These are phyloP conservation scores for Sextonia rubra DNA, from an alignment of 164 flowering plant species.

Conservation along the genomic window DNA sequence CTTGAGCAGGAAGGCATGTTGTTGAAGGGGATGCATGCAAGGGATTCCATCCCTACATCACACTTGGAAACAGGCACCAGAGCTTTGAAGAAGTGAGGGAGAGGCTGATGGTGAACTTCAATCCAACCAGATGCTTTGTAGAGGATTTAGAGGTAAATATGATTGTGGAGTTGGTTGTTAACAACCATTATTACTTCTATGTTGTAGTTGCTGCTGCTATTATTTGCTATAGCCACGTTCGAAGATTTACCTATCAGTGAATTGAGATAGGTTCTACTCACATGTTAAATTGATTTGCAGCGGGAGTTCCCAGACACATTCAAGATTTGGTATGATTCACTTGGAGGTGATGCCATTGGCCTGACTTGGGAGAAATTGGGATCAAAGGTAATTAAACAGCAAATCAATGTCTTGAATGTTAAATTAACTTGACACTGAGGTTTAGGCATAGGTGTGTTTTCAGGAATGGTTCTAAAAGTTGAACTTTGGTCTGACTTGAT, in stretches of 20 bases:
- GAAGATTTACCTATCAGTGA: background rate
- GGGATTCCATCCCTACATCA: slow-evolving; percentile 52
- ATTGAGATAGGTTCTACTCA: background rate
- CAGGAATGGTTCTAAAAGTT: background rate
- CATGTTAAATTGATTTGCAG: slow-evolving; percentile 30
- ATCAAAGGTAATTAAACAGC: slow-evolving; percentile 49
- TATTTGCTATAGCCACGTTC: too few relatives aligned
- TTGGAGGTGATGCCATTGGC: slow-evolving; percentile 93
- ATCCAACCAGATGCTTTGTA: slow-evolving; percentile 68
- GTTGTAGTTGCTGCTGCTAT: too few relatives aligned
- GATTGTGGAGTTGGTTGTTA: background rate
- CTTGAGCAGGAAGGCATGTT: slow-evolving; percentile 53
- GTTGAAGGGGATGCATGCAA: slow-evolving; percentile 67
- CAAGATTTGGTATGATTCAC: slow-evolving; percentile 83
- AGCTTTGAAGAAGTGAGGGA: slow-evolving; percentile 39
- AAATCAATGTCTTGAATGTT: background rate
- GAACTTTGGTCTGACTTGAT: too few relatives aligned
- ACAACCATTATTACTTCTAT: too few relatives aligned
- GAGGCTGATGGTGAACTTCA: slow-evolving; percentile 71
- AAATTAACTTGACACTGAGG: background rate
- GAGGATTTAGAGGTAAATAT: slow-evolving; percentile 65
- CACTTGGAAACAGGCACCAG: slow-evolving; percentile 33
- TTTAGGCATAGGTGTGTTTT: background rate
- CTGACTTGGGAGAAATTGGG: slow-evolving; percentile 56
- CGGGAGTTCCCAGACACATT: slow-evolving; percentile 46